A percentile compares a stretch with the other conserved stretches of the same genome.
Evolutionary conservation across 306 rosid genomes (phyloP).

Genomic region (Hippophae gyantsensis): DNA sequence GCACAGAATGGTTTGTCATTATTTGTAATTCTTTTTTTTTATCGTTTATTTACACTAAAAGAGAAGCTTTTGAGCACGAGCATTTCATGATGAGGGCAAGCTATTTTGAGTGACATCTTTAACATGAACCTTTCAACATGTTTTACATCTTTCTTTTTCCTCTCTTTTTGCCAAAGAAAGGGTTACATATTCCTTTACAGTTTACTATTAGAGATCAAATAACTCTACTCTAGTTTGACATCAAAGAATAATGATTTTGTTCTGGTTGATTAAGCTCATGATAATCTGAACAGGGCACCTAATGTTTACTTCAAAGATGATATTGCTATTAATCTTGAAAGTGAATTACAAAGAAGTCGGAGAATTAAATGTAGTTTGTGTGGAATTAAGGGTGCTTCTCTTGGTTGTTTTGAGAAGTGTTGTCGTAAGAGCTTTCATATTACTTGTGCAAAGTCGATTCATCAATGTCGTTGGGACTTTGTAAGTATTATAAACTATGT

Average conservation of each 20-base stretch:
- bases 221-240: not conserved
- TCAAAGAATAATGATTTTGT: slow-evolving; percentile 1
- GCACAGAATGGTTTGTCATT: slow-evolving; percentile 74
- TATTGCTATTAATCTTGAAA: slow-evolving; percentile 72
- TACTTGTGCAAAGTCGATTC: slow-evolving; percentile 71
- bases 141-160: too few relatives aligned
- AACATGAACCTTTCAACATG: too few relatives aligned
- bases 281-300: slow-evolving; percentile 66
- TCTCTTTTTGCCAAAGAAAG: too few relatives aligned
- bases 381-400: slow-evolving; percentile 80
- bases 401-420: slow-evolving; percentile 74
- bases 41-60: not conserved
- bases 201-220: too few relatives aligned
- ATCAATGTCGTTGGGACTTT: slow-evolving; percentile 83
- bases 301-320: slow-evolving; percentile 75
- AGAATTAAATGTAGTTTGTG: slow-evolving; percentile 79
- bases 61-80: too few relatives aligned
- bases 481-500: slow-evolving; percentile 30
- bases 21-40: not conserved
- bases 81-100: not conserved
- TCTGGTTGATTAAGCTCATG: slow-evolving; percentile 9
- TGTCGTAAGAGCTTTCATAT: slow-evolving; percentile 94
- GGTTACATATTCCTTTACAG: too few relatives aligned
- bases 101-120: not conserved
- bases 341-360: slow-evolving; percentile 75